Evolutionary conservation across 257 asterid species (phyloP).

Genomic region (Nyctanthes arbortristis): DNA sequence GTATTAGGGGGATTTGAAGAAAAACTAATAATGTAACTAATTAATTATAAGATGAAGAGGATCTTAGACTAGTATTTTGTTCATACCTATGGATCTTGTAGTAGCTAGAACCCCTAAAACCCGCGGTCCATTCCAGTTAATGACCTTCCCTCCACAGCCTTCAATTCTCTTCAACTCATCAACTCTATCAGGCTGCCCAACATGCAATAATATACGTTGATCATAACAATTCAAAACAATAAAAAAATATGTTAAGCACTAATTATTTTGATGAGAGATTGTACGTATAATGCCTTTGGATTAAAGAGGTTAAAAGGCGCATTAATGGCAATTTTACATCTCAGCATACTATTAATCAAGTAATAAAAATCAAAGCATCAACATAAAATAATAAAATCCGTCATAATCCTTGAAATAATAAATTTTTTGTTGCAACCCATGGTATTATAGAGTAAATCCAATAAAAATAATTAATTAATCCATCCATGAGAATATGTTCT

Average conservation of each 20-base stretch:
- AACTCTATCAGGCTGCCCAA: slow-evolving; percentile 61
- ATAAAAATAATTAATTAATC: not conserved
- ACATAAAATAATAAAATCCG: too few species aligned
- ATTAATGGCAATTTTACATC: too few species aligned
- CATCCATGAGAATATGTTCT: not conserved
- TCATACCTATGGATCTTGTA: slow-evolving; percentile 71
- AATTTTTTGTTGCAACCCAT: too few species aligned
- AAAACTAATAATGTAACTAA: too few species aligned
- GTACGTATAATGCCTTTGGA: too few species aligned
- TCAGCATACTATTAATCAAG: too few species aligned
- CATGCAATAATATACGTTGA: not conserved
- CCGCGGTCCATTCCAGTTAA: slow-evolving; percentile 68
- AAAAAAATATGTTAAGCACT: not conserved
- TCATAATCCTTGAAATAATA: too few species aligned
- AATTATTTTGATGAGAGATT: not conserved
- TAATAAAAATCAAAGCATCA: too few species aligned
- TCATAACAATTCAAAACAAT: not conserved
- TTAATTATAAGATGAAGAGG: too few species aligned
- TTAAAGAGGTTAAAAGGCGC: too few species aligned
- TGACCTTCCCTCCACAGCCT: slow-evolving; percentile 65
- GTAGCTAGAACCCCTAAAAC: slow-evolving; percentile 77
- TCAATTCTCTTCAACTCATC: slow-evolving; percentile 78
- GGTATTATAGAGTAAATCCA: too few species aligned
- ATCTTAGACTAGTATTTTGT: not conserved
- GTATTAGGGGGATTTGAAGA: too few species aligned